A percentile compares a stretch with the other conserved stretches of the same genome.
These are phyloP conservation scores for Avena eriantha DNA, from an alignment of 176 grass and related monocot species.

Conservation along the genomic window DNA sequence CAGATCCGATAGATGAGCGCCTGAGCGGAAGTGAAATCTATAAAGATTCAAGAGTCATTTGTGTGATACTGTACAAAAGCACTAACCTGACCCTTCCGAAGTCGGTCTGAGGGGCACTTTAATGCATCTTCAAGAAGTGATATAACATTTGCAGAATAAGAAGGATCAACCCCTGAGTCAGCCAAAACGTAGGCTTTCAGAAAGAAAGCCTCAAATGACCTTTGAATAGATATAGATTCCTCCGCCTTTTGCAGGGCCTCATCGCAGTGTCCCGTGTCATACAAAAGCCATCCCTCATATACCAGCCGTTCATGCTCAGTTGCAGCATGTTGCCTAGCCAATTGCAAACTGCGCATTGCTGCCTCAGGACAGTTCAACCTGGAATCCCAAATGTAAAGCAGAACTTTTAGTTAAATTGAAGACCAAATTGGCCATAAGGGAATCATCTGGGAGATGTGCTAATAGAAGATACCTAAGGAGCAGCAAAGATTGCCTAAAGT, in stretches of 20 bases:
- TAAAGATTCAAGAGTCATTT: slow-evolving; percentile 35
- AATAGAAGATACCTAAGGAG: slow-evolving; percentile 76
- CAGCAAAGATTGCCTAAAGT: slow-evolving; percentile 97
- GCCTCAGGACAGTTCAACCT: slow-evolving; percentile 91
- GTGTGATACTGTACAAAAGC: slow-evolving; percentile 5
- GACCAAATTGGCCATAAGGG: slow-evolving; percentile 17
- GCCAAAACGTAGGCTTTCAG: slow-evolving; percentile 96
- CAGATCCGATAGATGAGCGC: background rate
- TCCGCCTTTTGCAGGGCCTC: slow-evolving; percentile 85
- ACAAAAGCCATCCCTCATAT: slow-evolving; percentile 94
- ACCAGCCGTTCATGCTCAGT: slow-evolving; percentile 77
- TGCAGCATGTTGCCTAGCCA: slow-evolving; percentile 72
- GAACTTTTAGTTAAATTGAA: slow-evolving; percentile 11
- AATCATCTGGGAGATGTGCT: slow-evolving; percentile 28
- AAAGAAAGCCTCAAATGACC: slow-evolving; percentile 99
- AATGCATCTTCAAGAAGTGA: slow-evolving; percentile 94
- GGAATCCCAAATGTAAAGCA: slow-evolving; percentile 39
- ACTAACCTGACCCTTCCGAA: slow-evolving; percentile 92
- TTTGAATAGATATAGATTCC: slow-evolving; percentile 84
- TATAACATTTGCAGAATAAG: slow-evolving; percentile 73
- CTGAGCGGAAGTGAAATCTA: background rate
- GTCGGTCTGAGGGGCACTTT: slow-evolving; percentile 92
- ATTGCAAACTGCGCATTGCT: slow-evolving; percentile 91
- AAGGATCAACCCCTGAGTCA: slow-evolving; percentile 81
- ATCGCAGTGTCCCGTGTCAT: slow-evolving; percentile 88